A percentile compares a stretch with the other conserved stretches of the same genome.
phyloP scores from a whole-genome alignment of 2,329 filamentous ascomycete genomes.

The Talaromyces sp. region DNA sequence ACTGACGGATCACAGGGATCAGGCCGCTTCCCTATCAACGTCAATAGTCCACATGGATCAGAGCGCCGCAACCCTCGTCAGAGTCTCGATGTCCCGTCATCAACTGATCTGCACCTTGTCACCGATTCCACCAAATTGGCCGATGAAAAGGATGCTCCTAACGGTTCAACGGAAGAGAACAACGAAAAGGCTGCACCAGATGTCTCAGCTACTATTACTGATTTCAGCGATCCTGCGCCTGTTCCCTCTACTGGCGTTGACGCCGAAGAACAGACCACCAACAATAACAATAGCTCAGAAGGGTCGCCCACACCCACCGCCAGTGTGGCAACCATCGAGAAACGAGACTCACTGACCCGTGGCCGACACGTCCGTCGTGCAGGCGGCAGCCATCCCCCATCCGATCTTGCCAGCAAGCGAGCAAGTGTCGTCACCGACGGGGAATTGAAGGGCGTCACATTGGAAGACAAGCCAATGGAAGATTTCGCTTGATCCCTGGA shows the following conservation, averaged over 20 bases:
- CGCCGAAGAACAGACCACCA: constrained; percentile 26
- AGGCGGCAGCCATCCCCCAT: constrained; percentile 47
- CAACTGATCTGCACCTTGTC: constrained; percentile 38
- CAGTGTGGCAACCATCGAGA: constrained; percentile 49
- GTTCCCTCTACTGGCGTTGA: constrained; percentile 25
- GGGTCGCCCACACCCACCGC: constrained; percentile 36
- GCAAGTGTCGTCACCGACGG: constrained; percentile 40
- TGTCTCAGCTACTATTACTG: constrained; percentile 20
- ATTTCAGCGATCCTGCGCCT: neutral
- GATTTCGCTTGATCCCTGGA: constrained; percentile 48
- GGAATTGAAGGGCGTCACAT: constrained; percentile 57
- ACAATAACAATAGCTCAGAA: constrained; percentile 29
- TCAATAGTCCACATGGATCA: constrained; percentile 59
- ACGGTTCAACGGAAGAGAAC: constrained; percentile 23
- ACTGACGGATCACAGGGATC: constrained; percentile 67
- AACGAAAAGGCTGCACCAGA: constrained; percentile 32
- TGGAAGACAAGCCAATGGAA: constrained; percentile 77
- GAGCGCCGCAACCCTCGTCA: constrained; percentile 55
- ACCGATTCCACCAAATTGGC: neutral
- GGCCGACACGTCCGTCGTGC: constrained; percentile 51
- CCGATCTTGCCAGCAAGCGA: constrained; percentile 34
- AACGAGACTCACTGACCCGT: constrained; percentile 64
- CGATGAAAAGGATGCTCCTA: constrained; percentile 33
- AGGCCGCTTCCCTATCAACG: constrained; percentile 81
- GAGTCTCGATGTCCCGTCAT: constrained; percentile 79